phyloP scores from a whole-genome alignment of 345 rosid genomes.

The Citrus inodora region DNA sequence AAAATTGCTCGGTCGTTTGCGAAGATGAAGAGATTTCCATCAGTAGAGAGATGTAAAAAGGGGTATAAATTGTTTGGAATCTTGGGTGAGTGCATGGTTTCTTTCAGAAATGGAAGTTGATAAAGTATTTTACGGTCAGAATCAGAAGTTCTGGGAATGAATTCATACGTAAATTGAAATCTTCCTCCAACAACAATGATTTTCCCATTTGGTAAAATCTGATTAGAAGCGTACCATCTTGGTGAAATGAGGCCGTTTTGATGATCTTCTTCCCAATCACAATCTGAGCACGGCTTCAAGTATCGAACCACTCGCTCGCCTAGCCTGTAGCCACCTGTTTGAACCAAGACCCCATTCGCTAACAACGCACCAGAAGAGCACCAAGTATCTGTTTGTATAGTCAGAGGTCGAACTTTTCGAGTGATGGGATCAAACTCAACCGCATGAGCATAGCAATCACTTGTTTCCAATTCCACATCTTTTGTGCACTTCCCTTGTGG shows the following conservation, averaged over 20 bases:
- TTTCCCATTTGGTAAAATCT: conserved; percentile 30
- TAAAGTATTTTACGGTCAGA: conserved; percentile 9
- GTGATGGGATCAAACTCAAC: conserved; percentile 15
- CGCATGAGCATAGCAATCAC: conserved; percentile 32
- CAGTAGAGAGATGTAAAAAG: conserved; percentile 41
- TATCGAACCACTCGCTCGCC: conserved; percentile 23
- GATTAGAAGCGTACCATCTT: conserved; percentile 43
- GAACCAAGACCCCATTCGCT: conserved; percentile 23
- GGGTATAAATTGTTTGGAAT: conserved; percentile 47
- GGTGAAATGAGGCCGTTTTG: conserved; percentile 11
- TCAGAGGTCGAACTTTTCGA: conserved; percentile 19
- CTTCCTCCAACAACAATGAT: conserved; percentile 35
- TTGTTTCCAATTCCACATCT: neutral
- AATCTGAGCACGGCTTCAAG: conserved; percentile 14
- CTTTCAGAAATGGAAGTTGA: conserved; percentile 27
- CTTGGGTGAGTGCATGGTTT: conserved; percentile 21
- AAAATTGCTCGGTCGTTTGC: conserved; percentile 45
- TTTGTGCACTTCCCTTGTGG: conserved; percentile 21
- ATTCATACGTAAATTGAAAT: conserved; percentile 14
- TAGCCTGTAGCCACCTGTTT: conserved; percentile 29
- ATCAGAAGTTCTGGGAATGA: conserved; percentile 17
- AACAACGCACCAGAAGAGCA: conserved; percentile 33
- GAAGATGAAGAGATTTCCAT: conserved; percentile 47
- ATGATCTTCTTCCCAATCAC: conserved; percentile 26
- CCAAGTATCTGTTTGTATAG: conserved; percentile 27